phyloP scores from a whole-genome alignment of 352 stramenopile species.

The Blastocystis hominis region DNA sequence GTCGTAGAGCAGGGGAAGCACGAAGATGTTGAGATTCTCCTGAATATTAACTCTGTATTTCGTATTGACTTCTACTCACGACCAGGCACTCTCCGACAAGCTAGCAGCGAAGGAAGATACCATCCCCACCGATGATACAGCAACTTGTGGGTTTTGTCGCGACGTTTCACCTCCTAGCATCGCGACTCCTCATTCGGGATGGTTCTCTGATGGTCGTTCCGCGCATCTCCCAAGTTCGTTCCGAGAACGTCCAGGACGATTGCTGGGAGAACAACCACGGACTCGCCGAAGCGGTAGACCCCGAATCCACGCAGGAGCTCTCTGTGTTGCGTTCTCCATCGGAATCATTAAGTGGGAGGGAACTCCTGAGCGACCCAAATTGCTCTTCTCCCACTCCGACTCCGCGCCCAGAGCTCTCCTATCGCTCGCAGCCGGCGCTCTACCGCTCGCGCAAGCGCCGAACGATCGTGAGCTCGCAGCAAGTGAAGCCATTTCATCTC shows the following conservation, averaged over 20 bases:
- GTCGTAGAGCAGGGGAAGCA: background rate
- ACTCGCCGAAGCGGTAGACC: background rate
- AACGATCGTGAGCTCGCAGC: background rate
- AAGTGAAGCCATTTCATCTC: background rate
- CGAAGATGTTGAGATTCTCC: constrained; percentile 23
- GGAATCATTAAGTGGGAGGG: background rate
- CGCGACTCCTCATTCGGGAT: background rate
- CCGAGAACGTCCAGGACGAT: background rate
- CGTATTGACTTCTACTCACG: background rate
- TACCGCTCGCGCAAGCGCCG: no score
- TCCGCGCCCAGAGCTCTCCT: background rate
- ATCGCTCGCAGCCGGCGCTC: no score
- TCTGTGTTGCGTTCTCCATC: background rate
- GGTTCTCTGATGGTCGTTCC: background rate
- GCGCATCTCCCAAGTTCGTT: background rate
- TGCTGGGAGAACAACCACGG: background rate
- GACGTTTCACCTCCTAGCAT: background rate
- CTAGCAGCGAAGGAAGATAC: background rate
- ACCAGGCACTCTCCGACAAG: background rate
- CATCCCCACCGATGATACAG: background rate
- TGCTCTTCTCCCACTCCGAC: background rate
- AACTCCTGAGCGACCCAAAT: background rate
- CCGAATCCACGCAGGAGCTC: background rate
- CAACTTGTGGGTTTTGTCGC: background rate
- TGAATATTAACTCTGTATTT: constrained; percentile 4